Percentiles rank a stretch among this genome's conserved stretches.
Conservation (phyloP, 2,329 filamentous ascomycete species). For the Phyllosticta citribraziliensis region DNA sequence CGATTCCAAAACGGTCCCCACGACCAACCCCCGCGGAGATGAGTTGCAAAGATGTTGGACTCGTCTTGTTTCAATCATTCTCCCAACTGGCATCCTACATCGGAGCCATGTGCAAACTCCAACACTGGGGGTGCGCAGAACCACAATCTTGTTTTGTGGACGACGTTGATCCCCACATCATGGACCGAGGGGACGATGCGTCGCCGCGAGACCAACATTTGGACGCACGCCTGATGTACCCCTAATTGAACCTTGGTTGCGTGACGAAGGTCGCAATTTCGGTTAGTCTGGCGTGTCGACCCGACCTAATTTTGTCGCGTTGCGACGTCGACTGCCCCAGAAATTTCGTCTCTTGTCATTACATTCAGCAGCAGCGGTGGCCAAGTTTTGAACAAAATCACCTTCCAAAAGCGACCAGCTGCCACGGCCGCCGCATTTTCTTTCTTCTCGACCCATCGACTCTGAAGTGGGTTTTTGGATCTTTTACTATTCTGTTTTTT, state of each 20-base stretch:
- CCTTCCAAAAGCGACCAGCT: neutral
- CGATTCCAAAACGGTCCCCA: conserved; percentile 27
- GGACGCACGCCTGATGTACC: neutral
- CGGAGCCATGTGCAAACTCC: neutral
- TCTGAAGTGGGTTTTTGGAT: neutral
- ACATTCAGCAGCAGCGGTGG: neutral
- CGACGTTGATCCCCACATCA: neutral
- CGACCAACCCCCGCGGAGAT: conserved; percentile 29
- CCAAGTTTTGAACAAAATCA: neutral
- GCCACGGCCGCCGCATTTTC: neutral
- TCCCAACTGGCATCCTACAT: neutral
- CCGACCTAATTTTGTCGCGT: neutral
- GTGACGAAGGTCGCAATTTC: neutral
- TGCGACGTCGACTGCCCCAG: neutral
- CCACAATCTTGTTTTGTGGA: neutral
- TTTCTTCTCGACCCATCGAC: neutral
- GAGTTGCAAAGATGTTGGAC: neutral
- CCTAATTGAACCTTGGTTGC: neutral
- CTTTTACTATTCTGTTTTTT: neutral
- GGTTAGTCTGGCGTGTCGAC: neutral
- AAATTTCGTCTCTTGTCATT: neutral
- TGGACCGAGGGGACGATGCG: neutral
- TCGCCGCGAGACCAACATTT: neutral
- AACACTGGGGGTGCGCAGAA: neutral
- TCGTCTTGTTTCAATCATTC: neutral